Conservation (phyloP, 495 filamentous ascomycete species). For the Hypoxylon cercidicola region DNA sequence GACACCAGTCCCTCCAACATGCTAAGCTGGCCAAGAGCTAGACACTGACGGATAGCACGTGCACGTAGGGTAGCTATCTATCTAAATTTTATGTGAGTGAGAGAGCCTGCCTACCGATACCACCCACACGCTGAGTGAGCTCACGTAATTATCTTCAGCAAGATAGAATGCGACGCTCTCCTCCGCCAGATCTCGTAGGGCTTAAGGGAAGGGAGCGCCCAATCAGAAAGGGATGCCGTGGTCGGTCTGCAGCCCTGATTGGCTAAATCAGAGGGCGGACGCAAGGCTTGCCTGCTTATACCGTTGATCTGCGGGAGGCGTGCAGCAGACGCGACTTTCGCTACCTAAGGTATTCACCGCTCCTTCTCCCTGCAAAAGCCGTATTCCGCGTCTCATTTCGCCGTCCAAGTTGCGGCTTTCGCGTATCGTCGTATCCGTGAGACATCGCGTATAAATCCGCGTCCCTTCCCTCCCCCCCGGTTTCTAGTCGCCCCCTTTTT, state of each 20-base stretch:
- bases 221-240: constrained; percentile 17
- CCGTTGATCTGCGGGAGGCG: background rate
- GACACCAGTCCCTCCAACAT: background rate
- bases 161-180: constrained; percentile 1
- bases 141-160: constrained; percentile 7
- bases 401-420: constrained; percentile 19
- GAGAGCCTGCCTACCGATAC: constrained; percentile 4
- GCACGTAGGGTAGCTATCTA: constrained; percentile 3
- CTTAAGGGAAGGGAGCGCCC: background rate
- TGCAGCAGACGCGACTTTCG: background rate
- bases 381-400: background rate
- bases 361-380: constrained; percentile 8
- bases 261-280: constrained; percentile 1
- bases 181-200: constrained; percentile 10
- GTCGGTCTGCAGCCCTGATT: constrained; percentile 19
- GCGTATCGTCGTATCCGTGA: background rate
- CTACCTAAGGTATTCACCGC: constrained; percentile 30
- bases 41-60: too few relatives aligned
- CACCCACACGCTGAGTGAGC: constrained; percentile 6
- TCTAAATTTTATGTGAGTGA: background rate
- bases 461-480: background rate
- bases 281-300: background rate
- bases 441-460: constrained; percentile 11
- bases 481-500: background rate
- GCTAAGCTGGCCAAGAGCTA: background rate